These are phyloP conservation scores for Centrapalus pauciflorus DNA, from an alignment of 129 eudicot species.

Conservation along the genomic window DNA sequence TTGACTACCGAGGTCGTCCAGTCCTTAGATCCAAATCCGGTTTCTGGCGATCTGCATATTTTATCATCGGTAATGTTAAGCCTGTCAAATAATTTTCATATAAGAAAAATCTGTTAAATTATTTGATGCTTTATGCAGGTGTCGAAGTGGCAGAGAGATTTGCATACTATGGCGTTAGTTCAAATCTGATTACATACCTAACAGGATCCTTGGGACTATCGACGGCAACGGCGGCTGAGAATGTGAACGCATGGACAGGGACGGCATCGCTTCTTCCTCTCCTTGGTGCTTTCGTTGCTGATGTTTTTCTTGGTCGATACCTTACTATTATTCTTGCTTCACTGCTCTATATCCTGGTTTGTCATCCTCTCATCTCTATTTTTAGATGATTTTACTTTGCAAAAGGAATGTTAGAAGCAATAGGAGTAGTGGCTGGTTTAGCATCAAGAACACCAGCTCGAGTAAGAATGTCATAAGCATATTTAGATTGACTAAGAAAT, in stretches of 20 bases:
- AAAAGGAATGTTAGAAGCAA: no score
- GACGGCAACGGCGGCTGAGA: slow-evolving; percentile 62
- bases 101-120: neutral
- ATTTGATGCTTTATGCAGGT: slow-evolving; percentile 19
- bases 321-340: slow-evolving; percentile 51
- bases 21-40: slow-evolving; percentile 52
- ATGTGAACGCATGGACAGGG: slow-evolving; percentile 61
- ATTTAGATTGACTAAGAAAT: no score
- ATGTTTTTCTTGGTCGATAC: slow-evolving; percentile 59
- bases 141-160: slow-evolving; percentile 61
- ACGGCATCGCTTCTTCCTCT: slow-evolving; percentile 49
- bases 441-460: neutral
- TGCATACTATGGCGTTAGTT: slow-evolving; percentile 53
- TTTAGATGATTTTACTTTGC: neutral
- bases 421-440: no score
- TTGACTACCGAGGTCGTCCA: slow-evolving; percentile 52
- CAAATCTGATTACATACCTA: slow-evolving; percentile 50
- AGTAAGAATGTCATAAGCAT: neutral
- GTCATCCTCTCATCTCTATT: neutral
- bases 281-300: slow-evolving; percentile 58
- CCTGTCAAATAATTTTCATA: neutral
- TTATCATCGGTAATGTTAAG: slow-evolving; percentile 31
- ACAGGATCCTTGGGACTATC: slow-evolving; percentile 51
- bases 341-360: slow-evolving; percentile 51
- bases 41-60: slow-evolving; percentile 47